These are phyloP conservation scores for Durusdinium trenchii DNA, from an alignment of 73 alveolate genomes.

Conservation along the genomic window DNA sequence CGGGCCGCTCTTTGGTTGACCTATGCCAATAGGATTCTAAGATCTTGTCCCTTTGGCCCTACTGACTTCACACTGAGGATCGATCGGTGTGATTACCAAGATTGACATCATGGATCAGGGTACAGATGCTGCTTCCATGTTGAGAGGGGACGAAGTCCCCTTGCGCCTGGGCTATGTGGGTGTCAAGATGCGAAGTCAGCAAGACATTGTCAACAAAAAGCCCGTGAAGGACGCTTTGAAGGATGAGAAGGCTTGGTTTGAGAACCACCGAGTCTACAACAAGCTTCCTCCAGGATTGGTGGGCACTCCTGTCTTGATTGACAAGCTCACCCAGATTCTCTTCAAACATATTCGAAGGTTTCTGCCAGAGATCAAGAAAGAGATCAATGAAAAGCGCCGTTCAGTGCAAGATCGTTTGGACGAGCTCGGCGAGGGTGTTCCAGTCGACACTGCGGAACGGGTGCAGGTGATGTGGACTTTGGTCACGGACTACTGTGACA, in stretches of 20 bases:
- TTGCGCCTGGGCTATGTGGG: constrained; percentile 99
- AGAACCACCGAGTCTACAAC: constrained; percentile 96
- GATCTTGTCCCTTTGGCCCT: background rate
- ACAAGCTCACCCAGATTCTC: constrained; percentile 97
- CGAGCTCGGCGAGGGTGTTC: constrained; percentile 97
- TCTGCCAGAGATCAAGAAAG: constrained; percentile 98
- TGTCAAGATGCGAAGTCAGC: constrained; percentile 99
- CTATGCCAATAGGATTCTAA: too few species aligned
- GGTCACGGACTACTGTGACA: constrained; percentile 99
- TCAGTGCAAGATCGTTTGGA: constrained; percentile 97
- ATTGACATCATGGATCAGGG: constrained; percentile 99
- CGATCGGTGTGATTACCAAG: constrained; percentile 96
- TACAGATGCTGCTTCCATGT: constrained; percentile 98
- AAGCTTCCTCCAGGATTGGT: constrained; percentile 97
- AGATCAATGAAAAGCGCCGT: constrained; percentile 96
- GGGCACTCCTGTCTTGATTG: constrained; percentile 98
- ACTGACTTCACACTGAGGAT: background rate
- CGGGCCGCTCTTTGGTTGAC: too few species aligned
- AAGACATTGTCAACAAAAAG: constrained; percentile 98
- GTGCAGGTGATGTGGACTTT: constrained; percentile 99
- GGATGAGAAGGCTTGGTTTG: constrained; percentile 95
- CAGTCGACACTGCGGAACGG: constrained; percentile 82
- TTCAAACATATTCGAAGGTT: constrained; percentile 97
- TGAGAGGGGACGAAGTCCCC: constrained; percentile 99
- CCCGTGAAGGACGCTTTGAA: constrained; percentile 92